Base-by-base conservation (phyloP, 768 basidiomycete species). In the Tylopilus subfusipes region DNA sequence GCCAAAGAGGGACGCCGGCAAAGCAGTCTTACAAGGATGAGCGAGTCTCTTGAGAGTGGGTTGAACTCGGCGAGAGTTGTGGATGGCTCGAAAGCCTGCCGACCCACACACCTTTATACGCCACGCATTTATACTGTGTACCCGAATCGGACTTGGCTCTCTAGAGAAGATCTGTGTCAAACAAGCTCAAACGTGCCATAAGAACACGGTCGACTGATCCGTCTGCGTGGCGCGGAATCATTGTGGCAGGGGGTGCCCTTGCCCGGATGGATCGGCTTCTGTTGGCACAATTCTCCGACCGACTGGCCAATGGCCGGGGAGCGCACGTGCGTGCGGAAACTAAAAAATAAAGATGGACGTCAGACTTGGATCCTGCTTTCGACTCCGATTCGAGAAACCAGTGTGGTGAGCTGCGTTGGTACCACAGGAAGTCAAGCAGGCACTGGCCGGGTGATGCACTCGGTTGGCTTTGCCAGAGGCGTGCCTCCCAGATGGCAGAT, bases 61-160 rank as follows among this genome's bases (percentile, higher is more conserved):
- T 12, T 19, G 24, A 24, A 36, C 12, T 4, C 3, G 24, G 38
- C 6, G 27, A 31, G 19, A 45, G 22, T 14, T 31, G 14, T 7
- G 2, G 31, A 33, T 63, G 55, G 29, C 25, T 44, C 11, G 42
- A 43, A 22, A 7, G 1, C 34, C 13, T n/a, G n/a, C n/a, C 27
- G 16, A 19, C 21, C 25, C 27, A 2, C 11, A 3, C 13, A 3
- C 12, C 33, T 58, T 65, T 63, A 57, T 64, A 61, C 9, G 29
- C 13, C 11, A n/a, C 13, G 4, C 9, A 8, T 19, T 42, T 34
- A n/a, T n/a, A n/a, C n/a, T n/a, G n/a, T n/a, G n/a, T n/a, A n/a
- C 29, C 53, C 30, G 19, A 43, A 48, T 40, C 19, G 42, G 46
- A 6, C 18, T 5, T 31, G 18, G 38, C 24, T 13, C 13, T 12